Base-by-base conservation (phyloP, 805 yeast genomes). In the Schwanniomyces pseudopolymorphus region DNA sequence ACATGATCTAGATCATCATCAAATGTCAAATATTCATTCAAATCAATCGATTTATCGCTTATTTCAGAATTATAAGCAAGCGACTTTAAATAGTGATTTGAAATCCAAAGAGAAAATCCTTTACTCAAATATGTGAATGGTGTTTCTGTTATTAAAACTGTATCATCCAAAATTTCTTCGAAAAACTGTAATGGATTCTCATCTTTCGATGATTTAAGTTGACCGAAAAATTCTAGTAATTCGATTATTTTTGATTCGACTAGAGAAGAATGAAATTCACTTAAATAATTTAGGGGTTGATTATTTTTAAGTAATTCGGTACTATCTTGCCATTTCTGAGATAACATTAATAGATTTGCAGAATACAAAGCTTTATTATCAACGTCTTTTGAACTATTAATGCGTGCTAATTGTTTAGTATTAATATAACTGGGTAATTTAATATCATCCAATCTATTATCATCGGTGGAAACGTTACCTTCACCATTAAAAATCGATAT, bases 401-500 rank as follows among this genome's bases (percentile, higher is more conserved):
- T 11, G 13, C 48, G 57, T 1, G 60, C 51, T 7, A 72, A 51
- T 21, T 60, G 63, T 13, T 49, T 57, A 2, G 70, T 70, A 48
- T 72, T 62, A 13, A 72, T 66, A 38, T 61, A 58, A 3, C 70
- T 63, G 1, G 77, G 77, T 19, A 72, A 56, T 38, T 66, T 64
- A 16, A 72, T 60, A 19, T 64, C 55, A 42, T 71, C 75, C 5
- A 69, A 49, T 21, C 54, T 55, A 42, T 67, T 68, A 1, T 47
- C 50, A 26, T 27, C 25, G 9, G 14, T 19, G 9, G n/a, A 11
- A 6, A 4, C 8, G 10, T 24, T 20, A 1, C 5, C 11, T 26
- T 25, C 42, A 33, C 33, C 49, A 20, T 31, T 49, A 5, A 50
- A 47, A 13, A 25, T 43, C 5, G 45, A 40, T 3, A 57, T 40